These are phyloP conservation scores for Didymosphaeria variabile DNA, from an alignment of 2,329 filamentous ascomycete genomes.

Conservation along the genomic window DNA sequence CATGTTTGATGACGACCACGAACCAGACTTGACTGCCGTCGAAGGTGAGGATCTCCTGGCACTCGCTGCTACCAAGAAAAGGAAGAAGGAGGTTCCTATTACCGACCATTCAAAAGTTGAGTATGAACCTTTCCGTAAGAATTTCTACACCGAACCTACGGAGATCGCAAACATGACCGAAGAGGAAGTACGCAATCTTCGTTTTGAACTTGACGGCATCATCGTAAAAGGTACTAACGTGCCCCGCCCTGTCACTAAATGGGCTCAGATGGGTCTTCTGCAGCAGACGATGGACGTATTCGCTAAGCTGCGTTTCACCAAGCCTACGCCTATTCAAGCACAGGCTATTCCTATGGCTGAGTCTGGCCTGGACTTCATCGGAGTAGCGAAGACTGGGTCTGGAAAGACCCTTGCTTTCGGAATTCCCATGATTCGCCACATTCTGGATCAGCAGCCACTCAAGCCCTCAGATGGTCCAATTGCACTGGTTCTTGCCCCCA, in stretches of 20 bases:
- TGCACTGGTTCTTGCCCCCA: slow-evolving; percentile 90
- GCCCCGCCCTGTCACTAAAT: slow-evolving; percentile 93
- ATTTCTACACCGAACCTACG: slow-evolving; percentile 91
- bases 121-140: slow-evolving; percentile 86
- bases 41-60: slow-evolving; percentile 62
- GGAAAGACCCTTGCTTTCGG: slow-evolving; percentile 97
- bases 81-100: slow-evolving; percentile 94
- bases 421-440: slow-evolving; percentile 96
- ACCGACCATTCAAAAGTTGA: slow-evolving; percentile 88
- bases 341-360: slow-evolving; percentile 95
- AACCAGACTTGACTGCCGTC: slow-evolving; percentile 70
- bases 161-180: slow-evolving; percentile 86
- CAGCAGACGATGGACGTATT: slow-evolving; percentile 88
- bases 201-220: slow-evolving; percentile 91
- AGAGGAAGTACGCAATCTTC: slow-evolving; percentile 81
- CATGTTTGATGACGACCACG: slow-evolving; percentile 87
- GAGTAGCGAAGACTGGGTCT: slow-evolving; percentile 96
- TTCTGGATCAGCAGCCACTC: slow-evolving; percentile 88
- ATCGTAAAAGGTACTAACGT: slow-evolving; percentile 80
- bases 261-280: slow-evolving; percentile 93
- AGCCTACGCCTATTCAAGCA: slow-evolving; percentile 91
- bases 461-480: slow-evolving; percentile 88
- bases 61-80: slow-evolving; percentile 68
- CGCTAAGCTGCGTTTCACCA: slow-evolving; percentile 80
- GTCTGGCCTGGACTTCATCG: slow-evolving; percentile 94